Conservation (phyloP, 2,329 filamentous ascomycete species). For the Emericellopsis atlantica region DNA sequence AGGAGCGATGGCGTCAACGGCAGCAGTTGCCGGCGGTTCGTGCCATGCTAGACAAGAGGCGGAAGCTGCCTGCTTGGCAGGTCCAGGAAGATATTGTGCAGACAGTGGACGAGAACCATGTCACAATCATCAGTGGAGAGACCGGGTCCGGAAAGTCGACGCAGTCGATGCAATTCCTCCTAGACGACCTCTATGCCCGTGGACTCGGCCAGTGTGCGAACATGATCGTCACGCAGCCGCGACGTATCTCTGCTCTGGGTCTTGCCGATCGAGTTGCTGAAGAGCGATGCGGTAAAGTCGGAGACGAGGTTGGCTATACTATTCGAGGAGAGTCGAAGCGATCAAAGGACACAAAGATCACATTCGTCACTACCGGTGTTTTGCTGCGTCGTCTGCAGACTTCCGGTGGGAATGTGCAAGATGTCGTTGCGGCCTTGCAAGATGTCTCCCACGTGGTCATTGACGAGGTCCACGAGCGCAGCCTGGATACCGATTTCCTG, state of each 20-base stretch:
- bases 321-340: slow-evolving; percentile 83
- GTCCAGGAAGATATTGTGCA: slow-evolving; percentile 65
- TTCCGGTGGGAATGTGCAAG: slow-evolving; percentile 66
- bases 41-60: slow-evolving; percentile 61
- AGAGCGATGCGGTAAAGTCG: slow-evolving; percentile 70
- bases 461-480: slow-evolving; percentile 93
- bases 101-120: slow-evolving; percentile 65
- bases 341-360: slow-evolving; percentile 68
- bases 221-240: slow-evolving; percentile 90
- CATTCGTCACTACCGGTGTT: slow-evolving; percentile 92
- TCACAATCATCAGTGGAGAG: slow-evolving; percentile 94
- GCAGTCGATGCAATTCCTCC: slow-evolving; percentile 88
- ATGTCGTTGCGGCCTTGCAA: slow-evolving; percentile 68
- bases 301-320: slow-evolving; percentile 80
- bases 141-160: slow-evolving; percentile 96
- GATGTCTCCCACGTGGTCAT: slow-evolving; percentile 93
- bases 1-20: slow-evolving; percentile 56
- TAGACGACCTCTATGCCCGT: slow-evolving; percentile 76
- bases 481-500: slow-evolving; percentile 88
- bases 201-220: slow-evolving; percentile 68
- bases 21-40: slow-evolving; percentile 54
- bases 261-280: slow-evolving; percentile 90
- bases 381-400: slow-evolving; percentile 83
- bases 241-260: slow-evolving; percentile 86
- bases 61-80: slow-evolving; percentile 76